Conservation (phyloP, 495 filamentous ascomycete genomes). For the Neurospora sp. region DNA sequence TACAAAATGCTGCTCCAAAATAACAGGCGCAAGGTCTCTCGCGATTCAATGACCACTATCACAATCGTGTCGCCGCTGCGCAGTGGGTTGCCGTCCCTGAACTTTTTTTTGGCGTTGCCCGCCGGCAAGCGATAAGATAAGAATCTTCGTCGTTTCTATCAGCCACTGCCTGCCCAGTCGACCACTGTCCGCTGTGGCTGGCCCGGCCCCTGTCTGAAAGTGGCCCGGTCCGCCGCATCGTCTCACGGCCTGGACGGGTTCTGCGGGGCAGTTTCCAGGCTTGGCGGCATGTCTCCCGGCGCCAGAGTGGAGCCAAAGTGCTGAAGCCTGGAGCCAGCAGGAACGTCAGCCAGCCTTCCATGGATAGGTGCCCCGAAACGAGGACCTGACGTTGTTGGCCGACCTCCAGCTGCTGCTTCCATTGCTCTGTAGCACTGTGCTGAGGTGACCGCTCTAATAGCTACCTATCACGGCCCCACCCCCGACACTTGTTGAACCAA, state of each 20-base stretch:
- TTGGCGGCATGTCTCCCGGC: not conserved
- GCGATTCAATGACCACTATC: not conserved
- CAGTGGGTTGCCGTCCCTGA: slow-evolving; percentile 15
- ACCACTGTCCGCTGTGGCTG: slow-evolving; percentile 1
- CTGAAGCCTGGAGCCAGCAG: not conserved
- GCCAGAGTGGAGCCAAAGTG: not conserved
- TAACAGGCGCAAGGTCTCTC: not conserved
- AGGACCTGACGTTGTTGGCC: not conserved
- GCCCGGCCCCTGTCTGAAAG: slow-evolving; percentile 35
- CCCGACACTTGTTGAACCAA: slow-evolving; percentile 3
- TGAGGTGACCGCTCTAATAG: not conserved
- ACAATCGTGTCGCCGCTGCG: not conserved
- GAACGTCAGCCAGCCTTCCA: slow-evolving; percentile 3
- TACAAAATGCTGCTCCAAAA: not conserved
- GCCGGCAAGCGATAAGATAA: slow-evolving; percentile 24
- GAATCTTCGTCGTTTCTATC: not conserved
- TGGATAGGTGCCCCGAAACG: not conserved
- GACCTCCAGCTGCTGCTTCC: not conserved
- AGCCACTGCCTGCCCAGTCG: slow-evolving; percentile 9
- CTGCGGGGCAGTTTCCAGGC: not conserved
- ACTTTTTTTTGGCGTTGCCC: slow-evolving; percentile 20
- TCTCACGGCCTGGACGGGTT: not conserved
- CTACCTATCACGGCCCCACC: not conserved
- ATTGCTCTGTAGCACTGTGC: not conserved
- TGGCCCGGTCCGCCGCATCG: slow-evolving; percentile 35